Conservation (phyloP, 805 yeast species). For the Suhomyces emberorum region DNA sequence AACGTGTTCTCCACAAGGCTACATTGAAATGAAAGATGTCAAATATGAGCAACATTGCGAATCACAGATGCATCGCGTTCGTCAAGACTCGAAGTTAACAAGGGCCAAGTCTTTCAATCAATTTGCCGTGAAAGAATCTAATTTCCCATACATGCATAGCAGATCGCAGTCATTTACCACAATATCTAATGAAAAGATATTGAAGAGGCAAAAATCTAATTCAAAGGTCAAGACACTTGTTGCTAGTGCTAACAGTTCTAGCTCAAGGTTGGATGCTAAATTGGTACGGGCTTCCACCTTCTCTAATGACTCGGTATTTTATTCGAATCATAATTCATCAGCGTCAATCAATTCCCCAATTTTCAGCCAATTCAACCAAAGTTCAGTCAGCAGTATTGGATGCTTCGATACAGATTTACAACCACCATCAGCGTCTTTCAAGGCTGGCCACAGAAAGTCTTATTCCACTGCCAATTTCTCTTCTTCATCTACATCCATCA, state of each 20-base stretch:
- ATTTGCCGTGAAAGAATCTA: conserved; percentile 1
- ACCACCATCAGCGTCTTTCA: conserved; percentile 28
- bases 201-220: conserved; percentile 30
- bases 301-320: conserved; percentile 19
- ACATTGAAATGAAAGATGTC: conserved; percentile 74
- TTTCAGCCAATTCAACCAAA: conserved; percentile 3
- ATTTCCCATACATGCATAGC: conserved; percentile 18
- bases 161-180: conserved; percentile 31
- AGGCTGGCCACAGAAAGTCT: conserved; percentile 14
- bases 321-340: conserved; percentile 4
- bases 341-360: conserved; percentile 6
- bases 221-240: conserved; percentile 7
- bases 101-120: conserved; percentile 36
- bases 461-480: conserved; percentile 15
- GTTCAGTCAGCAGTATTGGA: conserved; percentile 3
- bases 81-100: conserved; percentile 40
- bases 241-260: conserved; percentile 4
- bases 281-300: conserved; percentile 25
- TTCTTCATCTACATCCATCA: conserved; percentile 24
- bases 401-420: conserved; percentile 19
- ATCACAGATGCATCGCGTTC: conserved; percentile 43
- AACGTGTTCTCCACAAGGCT: conserved; percentile 72
- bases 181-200: conserved; percentile 26
- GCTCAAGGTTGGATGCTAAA: conserved; percentile 9
- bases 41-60: conserved; percentile 40